These are phyloP conservation scores for Sphagnum tenellum DNA, from an alignment of 225 moss, liverwort and hornwort species.

Conservation along the genomic window DNA sequence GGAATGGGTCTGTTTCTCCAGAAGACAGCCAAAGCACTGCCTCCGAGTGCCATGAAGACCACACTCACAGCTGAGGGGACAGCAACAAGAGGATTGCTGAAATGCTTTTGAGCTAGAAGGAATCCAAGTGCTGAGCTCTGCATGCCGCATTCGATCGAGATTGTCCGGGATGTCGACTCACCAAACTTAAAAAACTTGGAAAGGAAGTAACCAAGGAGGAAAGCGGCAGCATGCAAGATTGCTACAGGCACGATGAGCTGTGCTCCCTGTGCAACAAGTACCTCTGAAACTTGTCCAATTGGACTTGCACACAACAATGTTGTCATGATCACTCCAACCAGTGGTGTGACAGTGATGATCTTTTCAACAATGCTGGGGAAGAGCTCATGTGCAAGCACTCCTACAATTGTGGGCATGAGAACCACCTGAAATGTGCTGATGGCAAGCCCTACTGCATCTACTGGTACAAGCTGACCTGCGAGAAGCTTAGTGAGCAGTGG, in stretches of 20 bases:
- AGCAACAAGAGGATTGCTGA: constrained; percentile 97
- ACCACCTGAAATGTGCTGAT: constrained; percentile 98
- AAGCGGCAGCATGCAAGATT: constrained; percentile 69
- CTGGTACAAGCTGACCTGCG: constrained; percentile 92
- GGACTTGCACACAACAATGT: constrained; percentile 94
- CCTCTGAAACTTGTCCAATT: constrained; percentile 91
- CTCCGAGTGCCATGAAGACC: constrained; percentile 97
- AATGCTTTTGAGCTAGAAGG: constrained; percentile 95
- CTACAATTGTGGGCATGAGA: constrained; percentile 81
- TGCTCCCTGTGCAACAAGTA: constrained; percentile 76
- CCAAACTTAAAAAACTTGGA: constrained; percentile 76
- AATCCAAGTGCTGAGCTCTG: constrained; percentile 97
- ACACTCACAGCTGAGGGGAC: constrained; percentile 99
- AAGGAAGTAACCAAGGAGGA: constrained; percentile 75
- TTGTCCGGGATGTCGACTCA: constrained; percentile 80
- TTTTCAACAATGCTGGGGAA: constrained; percentile 85
- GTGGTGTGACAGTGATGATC: constrained; percentile 73
- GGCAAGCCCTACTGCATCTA: constrained; percentile 91
- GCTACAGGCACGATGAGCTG: constrained; percentile 91
- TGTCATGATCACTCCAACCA: constrained; percentile 90
- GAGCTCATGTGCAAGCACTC: constrained; percentile 83
- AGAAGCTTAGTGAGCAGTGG: constrained; percentile 86
- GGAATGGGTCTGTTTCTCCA: constrained; percentile 94
- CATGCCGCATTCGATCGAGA: constrained; percentile 98
- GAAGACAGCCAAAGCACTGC: constrained; percentile 79